Percentiles rank a stretch among this genome's conserved stretches.
These are phyloP conservation scores for Corymbia citriodora DNA, from an alignment of 441 rosid genomes.

Conservation along the genomic window DNA sequence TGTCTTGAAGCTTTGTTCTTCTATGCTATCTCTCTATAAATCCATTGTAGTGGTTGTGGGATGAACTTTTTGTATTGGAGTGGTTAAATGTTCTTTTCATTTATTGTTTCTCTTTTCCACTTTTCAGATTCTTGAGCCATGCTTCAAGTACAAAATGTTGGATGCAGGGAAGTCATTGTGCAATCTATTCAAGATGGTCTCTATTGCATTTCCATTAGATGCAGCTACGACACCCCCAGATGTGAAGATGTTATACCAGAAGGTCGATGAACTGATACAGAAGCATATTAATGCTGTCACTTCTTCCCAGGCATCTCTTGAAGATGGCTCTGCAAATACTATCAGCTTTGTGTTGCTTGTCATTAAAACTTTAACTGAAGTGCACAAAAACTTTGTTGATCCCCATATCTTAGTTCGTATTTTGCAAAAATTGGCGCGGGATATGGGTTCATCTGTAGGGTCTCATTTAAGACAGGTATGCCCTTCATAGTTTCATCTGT, in stretches of 20 bases:
- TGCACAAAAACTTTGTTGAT: conserved; percentile 68
- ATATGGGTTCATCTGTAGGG: conserved; percentile 74
- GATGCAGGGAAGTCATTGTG: conserved; percentile 96
- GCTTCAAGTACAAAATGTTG: conserved; percentile 89
- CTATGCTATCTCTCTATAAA: neutral
- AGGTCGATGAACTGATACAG: conserved; percentile 85
- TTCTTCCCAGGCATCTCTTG: conserved; percentile 58
- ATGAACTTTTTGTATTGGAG: neutral
- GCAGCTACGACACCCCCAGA: conserved; percentile 59
- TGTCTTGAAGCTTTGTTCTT: conserved; percentile 13
- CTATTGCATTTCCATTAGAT: conserved; percentile 81
- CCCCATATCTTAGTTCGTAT: conserved; percentile 71
- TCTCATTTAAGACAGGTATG: conserved; percentile 90
- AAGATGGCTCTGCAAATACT: conserved; percentile 69
- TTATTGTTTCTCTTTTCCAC: conserved; percentile 6
- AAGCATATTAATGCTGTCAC: conserved; percentile 64
- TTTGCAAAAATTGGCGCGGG: conserved; percentile 86
- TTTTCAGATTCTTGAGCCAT: conserved; percentile 87
- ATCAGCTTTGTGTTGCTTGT: conserved; percentile 84
- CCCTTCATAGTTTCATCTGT: neutral
- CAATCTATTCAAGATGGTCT: conserved; percentile 92
- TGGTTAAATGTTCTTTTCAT: neutral
- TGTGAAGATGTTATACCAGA: conserved; percentile 70
- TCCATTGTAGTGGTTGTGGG: neutral
- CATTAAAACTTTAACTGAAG: conserved; percentile 82